Base-by-base conservation (phyloP, 495 filamentous ascomycete species). In the Tuber borchii region DNA sequence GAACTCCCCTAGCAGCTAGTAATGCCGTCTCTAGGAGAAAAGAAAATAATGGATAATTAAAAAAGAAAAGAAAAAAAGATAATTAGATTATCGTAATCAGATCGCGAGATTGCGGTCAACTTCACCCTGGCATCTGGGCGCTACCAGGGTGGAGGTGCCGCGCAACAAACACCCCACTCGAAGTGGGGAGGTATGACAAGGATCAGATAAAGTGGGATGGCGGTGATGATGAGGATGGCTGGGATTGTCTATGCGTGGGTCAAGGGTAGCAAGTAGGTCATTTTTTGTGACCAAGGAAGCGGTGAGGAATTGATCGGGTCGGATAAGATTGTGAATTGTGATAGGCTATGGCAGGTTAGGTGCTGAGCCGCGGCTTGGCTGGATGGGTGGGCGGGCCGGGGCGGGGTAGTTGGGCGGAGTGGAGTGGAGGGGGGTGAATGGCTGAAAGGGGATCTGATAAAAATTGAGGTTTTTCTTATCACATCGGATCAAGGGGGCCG, bases 61-160 rank as follows among this genome's bases (percentile, higher is more conserved):
- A 16, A 61, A 31, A 31, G 31, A 65, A 2, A 17, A n/a, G n/a
- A 17, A 34, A 34, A 65, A 65, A 34, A 6, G 56, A 34, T 39
- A 70, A 75, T 75, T 71, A 69, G 73, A 72, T 79, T 79, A 79
- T 79, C 78, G 70, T 79, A 79, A 79, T 79, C 78, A 79, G 78
- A 79, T 79, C 70, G 73, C 69, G 65, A 75, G 78, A 79, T 79
- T 79, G 78, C 39, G 46, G 77, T 76, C 73, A 68, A 56, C 12
- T 0, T 61, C 10, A 26, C n/a, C 51, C 51, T 9, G 10, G 14
- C 26, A 65, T 26, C 26, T 19, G 26, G 56, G 56, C 56, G 56
- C 34, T 65, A 31, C 56, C 14, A 14, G 3, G n/a, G 20, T 10
- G 48, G 22, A 48, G 4, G 22, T 56, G 51, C 51, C 51, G 51